These are phyloP conservation scores for Chlorella sp. DNA, from an alignment of 139 green algal species.

Conservation along the genomic window DNA sequence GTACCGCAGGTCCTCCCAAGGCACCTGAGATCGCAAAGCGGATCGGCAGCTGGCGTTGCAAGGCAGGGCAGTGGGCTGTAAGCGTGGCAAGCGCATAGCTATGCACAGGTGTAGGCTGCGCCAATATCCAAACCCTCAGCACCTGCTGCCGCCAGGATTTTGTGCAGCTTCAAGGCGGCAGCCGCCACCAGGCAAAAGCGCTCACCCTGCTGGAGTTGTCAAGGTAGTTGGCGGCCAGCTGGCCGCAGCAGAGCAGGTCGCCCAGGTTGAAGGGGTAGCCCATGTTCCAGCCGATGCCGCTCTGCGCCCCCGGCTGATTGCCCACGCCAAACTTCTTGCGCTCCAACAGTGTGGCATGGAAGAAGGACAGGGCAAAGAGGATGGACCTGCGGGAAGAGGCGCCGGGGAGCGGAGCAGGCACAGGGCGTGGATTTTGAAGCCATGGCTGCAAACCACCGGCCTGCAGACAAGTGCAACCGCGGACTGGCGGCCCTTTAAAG, in stretches of 20 bases:
- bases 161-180: slow-evolving; percentile 30
- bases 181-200: neutral
- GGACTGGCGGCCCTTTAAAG: no score
- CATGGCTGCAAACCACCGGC: no score
- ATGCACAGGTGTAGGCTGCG: no score
- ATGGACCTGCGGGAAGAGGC: slow-evolving; percentile 52
- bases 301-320: slow-evolving; percentile 72
- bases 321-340: slow-evolving; percentile 96
- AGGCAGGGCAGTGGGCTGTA: neutral
- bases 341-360: slow-evolving; percentile 90
- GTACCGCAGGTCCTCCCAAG: slow-evolving; percentile 90
- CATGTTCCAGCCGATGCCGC: slow-evolving; percentile 95
- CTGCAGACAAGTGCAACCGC: no score
- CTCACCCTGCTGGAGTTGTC: slow-evolving; percentile 84
- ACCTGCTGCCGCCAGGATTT: slow-evolving; percentile 8
- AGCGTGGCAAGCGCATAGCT: no score
- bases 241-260: slow-evolving; percentile 88
- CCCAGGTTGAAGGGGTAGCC: slow-evolving; percentile 87
- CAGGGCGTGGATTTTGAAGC: no score
- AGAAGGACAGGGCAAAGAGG: slow-evolving; percentile 92
- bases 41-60: neutral
- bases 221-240: slow-evolving; percentile 89
- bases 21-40: slow-evolving; percentile 60
- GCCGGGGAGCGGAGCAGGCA: neutral
- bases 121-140: neutral